A percentile compares a stretch with the other conserved stretches of the same genome.
Conservation (phyloP, 257 asterid genomes). For the Agastache rugosa region DNA sequence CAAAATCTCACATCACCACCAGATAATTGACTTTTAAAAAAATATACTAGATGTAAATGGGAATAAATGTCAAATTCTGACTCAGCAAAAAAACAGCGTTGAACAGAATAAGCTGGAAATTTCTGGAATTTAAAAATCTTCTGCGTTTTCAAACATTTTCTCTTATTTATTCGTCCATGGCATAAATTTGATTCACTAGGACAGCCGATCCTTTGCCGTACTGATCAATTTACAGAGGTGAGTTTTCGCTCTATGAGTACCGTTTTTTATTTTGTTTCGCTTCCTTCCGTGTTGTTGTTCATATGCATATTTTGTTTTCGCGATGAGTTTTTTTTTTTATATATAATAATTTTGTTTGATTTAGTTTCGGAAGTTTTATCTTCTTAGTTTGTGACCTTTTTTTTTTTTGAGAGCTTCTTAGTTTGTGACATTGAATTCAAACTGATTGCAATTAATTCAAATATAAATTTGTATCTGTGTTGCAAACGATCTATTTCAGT, state of each 20-base stretch:
- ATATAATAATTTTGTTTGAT: background rate
- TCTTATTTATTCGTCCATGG: background rate
- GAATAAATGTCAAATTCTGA: background rate
- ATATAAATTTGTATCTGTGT: background rate
- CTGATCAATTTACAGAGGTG: conserved; percentile 32
- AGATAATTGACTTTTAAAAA: conserved; percentile 10
- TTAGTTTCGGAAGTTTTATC: background rate
- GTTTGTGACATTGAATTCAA: background rate
- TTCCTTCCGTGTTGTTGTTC: conserved; percentile 25
- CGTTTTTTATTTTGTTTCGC: background rate
- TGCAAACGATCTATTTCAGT: background rate
- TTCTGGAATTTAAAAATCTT: conserved; percentile 33
- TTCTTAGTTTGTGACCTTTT: background rate
- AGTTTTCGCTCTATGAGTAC: conserved; percentile 8
- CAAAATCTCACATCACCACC: too few relatives aligned
- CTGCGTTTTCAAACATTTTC: background rate
- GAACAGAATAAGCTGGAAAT: conserved; percentile 34
- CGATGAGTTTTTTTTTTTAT: background rate
- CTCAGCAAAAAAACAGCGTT: background rate
- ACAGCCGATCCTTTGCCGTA: background rate
- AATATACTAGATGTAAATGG: too few relatives aligned
- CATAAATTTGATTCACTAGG: background rate
- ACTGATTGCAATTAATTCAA: background rate
- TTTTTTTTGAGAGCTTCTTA: too few relatives aligned
- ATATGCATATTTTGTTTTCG: background rate